phyloP scores from a whole-genome alignment of 345 rosid genomes.

The Punica granatum region DNA sequence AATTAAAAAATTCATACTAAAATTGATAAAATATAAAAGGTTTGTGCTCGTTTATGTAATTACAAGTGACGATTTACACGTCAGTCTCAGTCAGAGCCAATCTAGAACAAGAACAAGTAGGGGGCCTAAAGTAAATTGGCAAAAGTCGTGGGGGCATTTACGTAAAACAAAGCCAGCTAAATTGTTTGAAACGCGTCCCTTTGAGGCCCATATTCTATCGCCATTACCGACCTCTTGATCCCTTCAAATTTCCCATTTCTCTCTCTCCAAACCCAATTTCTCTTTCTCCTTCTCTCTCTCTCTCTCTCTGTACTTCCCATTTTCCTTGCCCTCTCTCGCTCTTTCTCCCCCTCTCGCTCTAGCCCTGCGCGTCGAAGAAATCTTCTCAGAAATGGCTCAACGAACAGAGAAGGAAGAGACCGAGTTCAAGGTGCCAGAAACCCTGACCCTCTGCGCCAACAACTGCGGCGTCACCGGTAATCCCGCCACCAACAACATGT shows the following conservation, averaged over 20 bases:
- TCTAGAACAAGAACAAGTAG: not conserved
- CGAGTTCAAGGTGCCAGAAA: slow-evolving; percentile 84
- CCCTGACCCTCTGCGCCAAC: slow-evolving; percentile 58
- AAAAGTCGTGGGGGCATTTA: slow-evolving; percentile 4
- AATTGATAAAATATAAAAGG: too few relatives aligned
- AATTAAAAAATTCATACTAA: too few relatives aligned
- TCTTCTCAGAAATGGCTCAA: slow-evolving; percentile 48
- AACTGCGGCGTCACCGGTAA: slow-evolving; percentile 83
- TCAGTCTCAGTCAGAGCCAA: not conserved
- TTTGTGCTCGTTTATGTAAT: not conserved
- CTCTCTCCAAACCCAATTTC: not conserved
- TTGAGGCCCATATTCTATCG: slow-evolving; percentile 76
- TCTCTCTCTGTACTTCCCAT: not conserved
- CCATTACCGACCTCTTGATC: slow-evolving; percentile 9
- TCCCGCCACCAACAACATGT: slow-evolving; percentile 92
- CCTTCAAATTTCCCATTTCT: slow-evolving; percentile 3
- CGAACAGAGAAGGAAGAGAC: slow-evolving; percentile 93
- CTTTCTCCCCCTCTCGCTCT: not conserved
- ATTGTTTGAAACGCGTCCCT: slow-evolving; percentile 73
- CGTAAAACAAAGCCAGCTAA: slow-evolving; percentile 18
- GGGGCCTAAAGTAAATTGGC: not conserved
- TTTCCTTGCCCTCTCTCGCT: slow-evolving; percentile 4
- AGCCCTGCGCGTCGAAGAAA: not conserved
- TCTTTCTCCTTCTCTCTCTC: not conserved
- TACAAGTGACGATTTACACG: not conserved